Conservation (phyloP, 1,284 basidiomycete genomes). For the Leccinum laetum region DNA sequence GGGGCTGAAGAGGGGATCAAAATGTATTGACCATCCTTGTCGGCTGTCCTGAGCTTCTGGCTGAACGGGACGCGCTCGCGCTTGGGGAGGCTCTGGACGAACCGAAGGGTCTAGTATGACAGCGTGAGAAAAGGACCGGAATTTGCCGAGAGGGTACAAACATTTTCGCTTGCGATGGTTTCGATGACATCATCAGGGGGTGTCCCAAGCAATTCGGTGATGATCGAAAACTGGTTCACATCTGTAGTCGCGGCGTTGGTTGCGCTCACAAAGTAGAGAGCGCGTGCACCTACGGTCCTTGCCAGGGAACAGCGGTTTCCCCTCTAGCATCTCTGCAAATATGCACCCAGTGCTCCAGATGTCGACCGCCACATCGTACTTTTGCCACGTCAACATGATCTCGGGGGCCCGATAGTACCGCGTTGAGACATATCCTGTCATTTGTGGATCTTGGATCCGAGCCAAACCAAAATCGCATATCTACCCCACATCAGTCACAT, state of each 20-base stretch:
- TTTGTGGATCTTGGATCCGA: constrained; percentile 96
- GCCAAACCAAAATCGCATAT: constrained; percentile 99
- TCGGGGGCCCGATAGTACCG: constrained; percentile 99
- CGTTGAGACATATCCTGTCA: constrained; percentile 99
- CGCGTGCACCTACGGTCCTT: constrained; percentile 80
- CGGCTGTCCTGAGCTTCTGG: constrained; percentile 90
- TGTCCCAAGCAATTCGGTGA: constrained; percentile 97
- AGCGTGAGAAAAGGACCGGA: constrained; percentile 14
- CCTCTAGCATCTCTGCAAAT: constrained; percentile 99
- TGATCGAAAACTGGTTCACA: constrained; percentile 99
- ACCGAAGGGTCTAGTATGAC: constrained; percentile 84
- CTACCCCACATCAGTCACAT: constrained; percentile 38
- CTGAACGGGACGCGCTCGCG: constrained; percentile 94
- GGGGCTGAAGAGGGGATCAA: not conserved
- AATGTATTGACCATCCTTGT: constrained; percentile 70
- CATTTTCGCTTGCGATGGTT: constrained; percentile 98
- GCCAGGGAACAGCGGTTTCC: constrained; percentile 98
- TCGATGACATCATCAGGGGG: constrained; percentile 99
- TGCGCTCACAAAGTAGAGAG: not conserved
- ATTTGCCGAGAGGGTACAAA: constrained; percentile 38
- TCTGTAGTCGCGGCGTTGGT: constrained; percentile 51
- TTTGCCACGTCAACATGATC: constrained; percentile 99
- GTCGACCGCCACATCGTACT: constrained; percentile 99
- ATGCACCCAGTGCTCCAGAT: constrained; percentile 99
- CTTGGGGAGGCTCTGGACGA: constrained; percentile 97